phyloP scores from a whole-genome alignment of 2,329 filamentous ascomycete species.

The Fusarium oligoseptatum region DNA sequence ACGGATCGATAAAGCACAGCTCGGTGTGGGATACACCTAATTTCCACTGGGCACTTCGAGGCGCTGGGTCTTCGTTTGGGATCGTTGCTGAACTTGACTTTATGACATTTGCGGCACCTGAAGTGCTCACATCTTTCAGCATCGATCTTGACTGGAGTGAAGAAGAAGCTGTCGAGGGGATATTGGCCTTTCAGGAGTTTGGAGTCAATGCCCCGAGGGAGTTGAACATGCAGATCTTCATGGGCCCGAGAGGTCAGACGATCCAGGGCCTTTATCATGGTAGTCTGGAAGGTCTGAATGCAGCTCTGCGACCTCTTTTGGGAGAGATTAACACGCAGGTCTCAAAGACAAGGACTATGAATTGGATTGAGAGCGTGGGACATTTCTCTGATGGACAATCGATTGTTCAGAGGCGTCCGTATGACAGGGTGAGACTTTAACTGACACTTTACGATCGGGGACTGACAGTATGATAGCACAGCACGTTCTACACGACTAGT shows the following conservation, averaged over 20 bases:
- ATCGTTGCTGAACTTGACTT: conserved; percentile 49
- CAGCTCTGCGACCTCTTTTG: conserved; percentile 36
- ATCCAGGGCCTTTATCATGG: conserved; percentile 50
- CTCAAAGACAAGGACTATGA: conserved; percentile 25
- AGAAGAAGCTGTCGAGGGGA: conserved; percentile 30
- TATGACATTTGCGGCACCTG: conserved; percentile 43
- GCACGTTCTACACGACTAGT: conserved; percentile 49
- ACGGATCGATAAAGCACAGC: conserved; percentile 42
- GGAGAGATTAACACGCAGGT: conserved; percentile 26
- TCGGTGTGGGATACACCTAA: conserved; percentile 43
- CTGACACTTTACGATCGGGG: accelerated
- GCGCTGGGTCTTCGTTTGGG: conserved; percentile 50
- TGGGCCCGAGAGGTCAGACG: conserved; percentile 31
- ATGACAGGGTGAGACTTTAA: conserved; percentile 33
- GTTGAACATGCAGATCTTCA: conserved; percentile 48
- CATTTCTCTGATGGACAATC: conserved; percentile 33
- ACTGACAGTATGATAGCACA: conserved; percentile 40
- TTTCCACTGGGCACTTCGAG: conserved; percentile 49
- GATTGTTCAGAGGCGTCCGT: conserved; percentile 45
- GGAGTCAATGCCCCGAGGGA: conserved; percentile 40
- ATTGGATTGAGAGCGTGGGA: conserved; percentile 46
- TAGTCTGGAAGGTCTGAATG: conserved; percentile 23
- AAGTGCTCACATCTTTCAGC: conserved; percentile 35
- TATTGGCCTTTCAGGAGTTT: conserved; percentile 46
- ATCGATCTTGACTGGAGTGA: conserved; percentile 41